These are phyloP conservation scores for Metarhizium anisopliae DNA, from an alignment of 2,329 filamentous ascomycete genomes.

Conservation along the genomic window DNA sequence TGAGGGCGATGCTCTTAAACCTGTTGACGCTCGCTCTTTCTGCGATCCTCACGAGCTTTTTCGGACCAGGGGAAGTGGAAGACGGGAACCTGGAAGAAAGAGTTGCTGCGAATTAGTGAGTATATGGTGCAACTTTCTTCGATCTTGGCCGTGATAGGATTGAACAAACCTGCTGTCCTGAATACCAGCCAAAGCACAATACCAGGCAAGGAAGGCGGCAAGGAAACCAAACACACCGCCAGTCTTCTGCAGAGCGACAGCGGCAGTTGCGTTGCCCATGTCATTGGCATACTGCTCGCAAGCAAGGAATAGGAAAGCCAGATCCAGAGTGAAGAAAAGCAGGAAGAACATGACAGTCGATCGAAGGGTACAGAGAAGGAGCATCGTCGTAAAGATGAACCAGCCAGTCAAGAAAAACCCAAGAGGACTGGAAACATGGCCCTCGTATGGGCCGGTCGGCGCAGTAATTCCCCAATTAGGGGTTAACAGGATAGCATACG, in stretches of 20 bases:
- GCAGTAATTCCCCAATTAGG: constrained; percentile 53
- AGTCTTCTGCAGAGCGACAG: constrained; percentile 50
- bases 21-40: constrained; percentile 27
- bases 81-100: constrained; percentile 86
- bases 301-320: constrained; percentile 66
- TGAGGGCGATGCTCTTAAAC: constrained; percentile 5
- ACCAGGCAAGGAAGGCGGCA: constrained; percentile 77
- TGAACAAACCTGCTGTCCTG: constrained; percentile 55
- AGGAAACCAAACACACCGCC: constrained; percentile 75
- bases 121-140: too few species aligned
- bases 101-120: constrained; percentile 46
- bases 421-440: constrained; percentile 45
- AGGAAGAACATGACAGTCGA: constrained; percentile 72
- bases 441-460: constrained; percentile 34
- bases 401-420: constrained; percentile 71
- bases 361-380: constrained; percentile 65
- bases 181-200: constrained; percentile 76
- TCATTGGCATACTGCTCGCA: constrained; percentile 50
- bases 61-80: constrained; percentile 93
- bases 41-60: constrained; percentile 54
- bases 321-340: constrained; percentile 68
- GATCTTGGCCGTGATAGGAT: neutral
- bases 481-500: constrained; percentile 63
- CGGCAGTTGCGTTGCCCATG: constrained; percentile 36
- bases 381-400: constrained; percentile 76